Evolutionary conservation across 106 monocot genomes (phyloP).

Genomic region (Amphibolis antarctica): DNA sequence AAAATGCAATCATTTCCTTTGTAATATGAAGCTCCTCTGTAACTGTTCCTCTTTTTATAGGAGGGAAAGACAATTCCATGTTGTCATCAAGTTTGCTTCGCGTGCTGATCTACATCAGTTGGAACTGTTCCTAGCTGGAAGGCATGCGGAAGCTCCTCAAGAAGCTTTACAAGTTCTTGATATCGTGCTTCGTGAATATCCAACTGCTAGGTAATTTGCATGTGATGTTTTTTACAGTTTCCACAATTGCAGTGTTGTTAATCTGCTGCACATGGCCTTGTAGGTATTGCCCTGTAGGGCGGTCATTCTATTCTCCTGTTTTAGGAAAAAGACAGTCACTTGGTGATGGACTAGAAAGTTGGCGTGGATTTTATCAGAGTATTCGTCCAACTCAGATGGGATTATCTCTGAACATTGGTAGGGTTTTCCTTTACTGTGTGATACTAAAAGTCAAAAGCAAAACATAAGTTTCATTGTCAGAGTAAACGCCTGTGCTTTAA

Average conservation of each 20-base stretch:
- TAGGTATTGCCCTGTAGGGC: slow-evolving; percentile 68
- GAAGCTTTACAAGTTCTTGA: slow-evolving; percentile 22
- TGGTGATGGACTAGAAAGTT: slow-evolving; percentile 78
- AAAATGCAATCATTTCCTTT: no score
- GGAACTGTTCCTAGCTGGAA: slow-evolving; percentile 8
- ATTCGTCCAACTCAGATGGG: slow-evolving; percentile 93
- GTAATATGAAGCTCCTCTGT: no score
- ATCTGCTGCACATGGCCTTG: no score
- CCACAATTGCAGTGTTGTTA: neutral
- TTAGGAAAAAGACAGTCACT: slow-evolving; percentile 48
- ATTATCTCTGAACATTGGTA: slow-evolving; percentile 81
- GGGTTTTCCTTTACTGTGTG: neutral
- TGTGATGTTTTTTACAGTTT: no score
- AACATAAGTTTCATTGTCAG: no score
- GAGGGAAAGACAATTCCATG: slow-evolving; percentile 2
- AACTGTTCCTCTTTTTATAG: no score
- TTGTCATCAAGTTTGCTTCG: slow-evolving; percentile 18
- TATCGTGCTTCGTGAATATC: slow-evolving; percentile 14
- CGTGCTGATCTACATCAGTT: slow-evolving; percentile 20
- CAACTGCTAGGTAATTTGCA: neutral
- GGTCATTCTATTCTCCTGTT: slow-evolving; percentile 82
- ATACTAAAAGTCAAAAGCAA: no score
- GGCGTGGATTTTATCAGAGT: slow-evolving; percentile 93
- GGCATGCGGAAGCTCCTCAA: slow-evolving; percentile 18
- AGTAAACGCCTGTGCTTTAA: no score